Evolutionary conservation across 176 grass and related monocot species (phyloP).

Genomic region (Raddia distichophylla): DNA sequence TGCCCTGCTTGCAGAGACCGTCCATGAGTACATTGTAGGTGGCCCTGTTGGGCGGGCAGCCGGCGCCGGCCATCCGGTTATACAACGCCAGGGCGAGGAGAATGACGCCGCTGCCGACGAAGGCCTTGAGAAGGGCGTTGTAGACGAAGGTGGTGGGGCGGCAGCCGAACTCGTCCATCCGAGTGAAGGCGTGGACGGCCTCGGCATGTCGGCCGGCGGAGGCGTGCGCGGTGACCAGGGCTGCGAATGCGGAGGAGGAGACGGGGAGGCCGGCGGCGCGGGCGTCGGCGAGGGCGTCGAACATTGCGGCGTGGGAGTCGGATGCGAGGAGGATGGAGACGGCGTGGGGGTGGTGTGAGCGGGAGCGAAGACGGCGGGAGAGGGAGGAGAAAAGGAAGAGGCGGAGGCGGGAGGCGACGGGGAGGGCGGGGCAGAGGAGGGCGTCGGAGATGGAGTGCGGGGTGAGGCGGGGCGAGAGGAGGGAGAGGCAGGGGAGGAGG

Average conservation of each 20-base stretch:
- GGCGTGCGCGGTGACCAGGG: conserved; percentile 58
- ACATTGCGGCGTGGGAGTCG: conserved; percentile 50
- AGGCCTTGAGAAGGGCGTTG: conserved; percentile 63
- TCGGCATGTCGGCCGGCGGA: conserved; percentile 50
- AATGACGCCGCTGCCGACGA: conserved; percentile 58
- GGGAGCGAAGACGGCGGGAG: conserved; percentile 55
- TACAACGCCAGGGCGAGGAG: conserved; percentile 77
- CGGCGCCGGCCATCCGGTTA: conserved; percentile 60
- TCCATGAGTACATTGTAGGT: conserved; percentile 74
- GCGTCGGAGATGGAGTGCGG: conserved; percentile 57
- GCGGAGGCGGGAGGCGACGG: conserved; percentile 51
- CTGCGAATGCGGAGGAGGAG: conserved; percentile 55
- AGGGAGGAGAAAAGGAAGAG: conserved; percentile 79
- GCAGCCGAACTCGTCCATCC: conserved; percentile 76
- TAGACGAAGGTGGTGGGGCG: conserved; percentile 63
- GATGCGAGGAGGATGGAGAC: conserved; percentile 51
- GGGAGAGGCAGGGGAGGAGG: conserved; percentile 55
- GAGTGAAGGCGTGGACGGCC: conserved; percentile 67
- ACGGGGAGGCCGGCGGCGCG: conserved; percentile 35
- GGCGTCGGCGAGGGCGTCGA: conserved; percentile 60
- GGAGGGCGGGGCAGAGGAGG: conserved; percentile 50
- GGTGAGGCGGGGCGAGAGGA: conserved; percentile 56
- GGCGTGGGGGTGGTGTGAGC: conserved; percentile 44
- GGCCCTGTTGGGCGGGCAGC: conserved; percentile 47
- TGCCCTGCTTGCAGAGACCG: conserved; percentile 60